Conservation (phyloP, 148 eudicot genomes). For the Chenopodium suecicum region DNA sequence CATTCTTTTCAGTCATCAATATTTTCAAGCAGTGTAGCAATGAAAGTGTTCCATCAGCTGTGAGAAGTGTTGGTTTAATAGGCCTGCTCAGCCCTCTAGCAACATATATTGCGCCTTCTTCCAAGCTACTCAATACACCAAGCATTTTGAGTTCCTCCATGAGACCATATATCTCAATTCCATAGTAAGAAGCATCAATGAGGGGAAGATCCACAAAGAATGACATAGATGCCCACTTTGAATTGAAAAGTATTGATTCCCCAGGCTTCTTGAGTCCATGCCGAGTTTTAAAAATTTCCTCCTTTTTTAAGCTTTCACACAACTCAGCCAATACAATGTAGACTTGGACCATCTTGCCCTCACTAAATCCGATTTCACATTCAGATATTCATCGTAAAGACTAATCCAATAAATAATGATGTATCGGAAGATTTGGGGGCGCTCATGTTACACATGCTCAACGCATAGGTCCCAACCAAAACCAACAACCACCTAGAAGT, state of each 20-base stretch:
- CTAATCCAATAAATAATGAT: too few relatives aligned
- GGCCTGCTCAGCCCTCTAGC: constrained; percentile 13
- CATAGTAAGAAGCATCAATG: constrained; percentile 30
- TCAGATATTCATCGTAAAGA: too few relatives aligned
- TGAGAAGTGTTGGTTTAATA: constrained; percentile 14
- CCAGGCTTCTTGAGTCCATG: constrained; percentile 24
- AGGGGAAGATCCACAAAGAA: constrained; percentile 35
- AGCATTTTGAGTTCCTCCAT: constrained; percentile 23
- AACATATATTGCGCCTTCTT: constrained; percentile 22
- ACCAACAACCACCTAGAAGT: too few relatives aligned
- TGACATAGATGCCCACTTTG: constrained; percentile 30
- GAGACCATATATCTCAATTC: constrained; percentile 25
- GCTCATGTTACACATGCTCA: too few relatives aligned
- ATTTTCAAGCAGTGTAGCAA: constrained; percentile 16
- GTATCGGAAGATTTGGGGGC: too few relatives aligned
- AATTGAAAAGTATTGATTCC: constrained; percentile 20
- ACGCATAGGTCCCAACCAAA: too few relatives aligned
- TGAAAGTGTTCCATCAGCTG: constrained; percentile 23
- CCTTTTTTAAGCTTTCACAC: constrained; percentile 1
- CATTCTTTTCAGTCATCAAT: constrained; percentile 10
- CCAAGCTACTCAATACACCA: constrained; percentile 26
- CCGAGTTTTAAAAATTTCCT: constrained; percentile 21
- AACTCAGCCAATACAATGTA: not conserved
- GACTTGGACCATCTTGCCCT: too few relatives aligned
- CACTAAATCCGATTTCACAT: too few relatives aligned